Evolutionary conservation across 345 rosid species (phyloP), one percentile per base, ranked within the genome.

Genomic region (Bretschneidera sinensis): DNA sequence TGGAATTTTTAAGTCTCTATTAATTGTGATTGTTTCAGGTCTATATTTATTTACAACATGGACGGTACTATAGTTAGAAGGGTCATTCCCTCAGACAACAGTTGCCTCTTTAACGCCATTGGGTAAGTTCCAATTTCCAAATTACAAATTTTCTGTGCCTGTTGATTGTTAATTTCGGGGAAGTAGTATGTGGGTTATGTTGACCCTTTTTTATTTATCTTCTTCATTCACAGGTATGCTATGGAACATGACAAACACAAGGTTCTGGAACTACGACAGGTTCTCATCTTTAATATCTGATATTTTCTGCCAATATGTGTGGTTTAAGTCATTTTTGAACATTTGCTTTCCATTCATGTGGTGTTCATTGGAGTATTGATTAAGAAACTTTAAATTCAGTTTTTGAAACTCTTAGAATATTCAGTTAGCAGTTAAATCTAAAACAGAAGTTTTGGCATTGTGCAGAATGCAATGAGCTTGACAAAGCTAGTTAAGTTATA

Each of bases 1-100:
- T n/a, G n/a, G n/a, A n/a, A n/a, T 8, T 28, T 8, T 51, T 61
- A 34, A 61, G 21, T 34, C 50, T 58, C 21, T 7, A 19, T 51
- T 51, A 1, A 13, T 54, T 62, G 21, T 54, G n/a, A n/a, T n/a
- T n/a, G n/a, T 51, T 68, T 48, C 57, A 69, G 77, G 68, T 59
- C 53, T 24, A 24, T 60, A 43, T 68, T 51, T 9, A 18, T 24
- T 39, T 28, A 17, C 31, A 65, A 60, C n/a, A 81, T 81, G 86
- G 99, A 90, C 61, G 97, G 95, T 57, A 64, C 71, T 59, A 35
- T 88, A 25, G 73, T 78, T 71, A 86, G 99, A 73, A 84, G 99
- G 70, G 89, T 94, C 31, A 94, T 94, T 65, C 96, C 96, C 51
- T 90, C 99, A 2, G 97, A 94, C 59, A 94, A 94, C 81, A 90